These are phyloP conservation scores for Micromonas pusilla DNA, from an alignment of 139 green algal species.

Conservation along the genomic window DNA sequence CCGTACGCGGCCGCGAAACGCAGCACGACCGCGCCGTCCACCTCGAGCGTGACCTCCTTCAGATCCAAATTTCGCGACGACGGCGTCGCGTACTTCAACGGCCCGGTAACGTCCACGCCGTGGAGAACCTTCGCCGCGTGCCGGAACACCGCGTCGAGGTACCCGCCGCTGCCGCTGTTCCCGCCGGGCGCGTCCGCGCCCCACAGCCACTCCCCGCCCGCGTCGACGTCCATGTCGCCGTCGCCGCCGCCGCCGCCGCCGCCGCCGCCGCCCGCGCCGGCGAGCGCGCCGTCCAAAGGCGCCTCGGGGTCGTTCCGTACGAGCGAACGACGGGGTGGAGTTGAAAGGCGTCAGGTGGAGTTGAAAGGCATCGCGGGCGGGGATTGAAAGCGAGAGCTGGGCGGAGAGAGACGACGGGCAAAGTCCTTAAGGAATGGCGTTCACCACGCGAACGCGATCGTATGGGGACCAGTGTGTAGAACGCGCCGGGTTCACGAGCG, in stretches of 20 bases:
- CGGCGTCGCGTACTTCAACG: conserved; percentile 53
- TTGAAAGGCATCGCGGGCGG: too few relatives aligned
- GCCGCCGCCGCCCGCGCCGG: neutral
- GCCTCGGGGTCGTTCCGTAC: too few relatives aligned
- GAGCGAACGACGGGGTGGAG: too few relatives aligned
- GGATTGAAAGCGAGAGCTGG: too few relatives aligned
- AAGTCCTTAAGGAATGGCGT: too few relatives aligned
- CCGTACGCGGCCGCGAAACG: conserved; percentile 77
- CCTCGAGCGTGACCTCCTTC: conserved; percentile 42
- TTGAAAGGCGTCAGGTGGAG: too few relatives aligned
- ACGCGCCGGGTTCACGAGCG: too few relatives aligned
- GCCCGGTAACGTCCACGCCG: conserved; percentile 48
- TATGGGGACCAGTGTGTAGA: too few relatives aligned
- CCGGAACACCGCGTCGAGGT: conserved; percentile 72
- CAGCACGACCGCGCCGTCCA: conserved; percentile 51
- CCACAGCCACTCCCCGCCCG: neutral
- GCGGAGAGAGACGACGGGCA: too few relatives aligned
- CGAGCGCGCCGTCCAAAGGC: too few relatives aligned
- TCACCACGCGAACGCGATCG: too few relatives aligned
- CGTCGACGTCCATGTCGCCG: neutral
- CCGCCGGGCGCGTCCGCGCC: conserved; percentile 37
- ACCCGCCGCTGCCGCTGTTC: conserved; percentile 72
- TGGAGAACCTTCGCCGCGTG: conserved; percentile 64
- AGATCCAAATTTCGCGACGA: conserved; percentile 65
- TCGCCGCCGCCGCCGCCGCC: neutral